Percentiles rank a stretch among this genome's conserved stretches.
Evolutionary conservation across 108 stramenopile genomes (phyloP).

Genomic region (Epipyxis sp.): DNA sequence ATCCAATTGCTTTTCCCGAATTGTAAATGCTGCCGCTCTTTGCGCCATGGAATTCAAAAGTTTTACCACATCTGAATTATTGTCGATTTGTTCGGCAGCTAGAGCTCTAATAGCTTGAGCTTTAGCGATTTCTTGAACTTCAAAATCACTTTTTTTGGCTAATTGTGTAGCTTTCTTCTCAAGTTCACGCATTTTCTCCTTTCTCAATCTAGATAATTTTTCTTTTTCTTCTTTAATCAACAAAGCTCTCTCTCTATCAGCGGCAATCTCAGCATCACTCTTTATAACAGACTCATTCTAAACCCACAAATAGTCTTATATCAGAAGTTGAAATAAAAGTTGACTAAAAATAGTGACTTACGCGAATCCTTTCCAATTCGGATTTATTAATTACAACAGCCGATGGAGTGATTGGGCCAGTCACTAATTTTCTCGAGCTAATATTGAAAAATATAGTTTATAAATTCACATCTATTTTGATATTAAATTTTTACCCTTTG

Average conservation of each 20-base stretch:
- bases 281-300: conserved; percentile 25
- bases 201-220: conserved; percentile 53
- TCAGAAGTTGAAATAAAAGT: not conserved
- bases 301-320: not conserved
- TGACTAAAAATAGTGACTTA: not conserved
- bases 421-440: not conserved
- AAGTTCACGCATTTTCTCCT: conserved; percentile 62
- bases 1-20: conserved; percentile 71
- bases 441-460: no score
- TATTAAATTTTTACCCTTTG: no score
- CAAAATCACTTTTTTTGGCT: conserved; percentile 48
- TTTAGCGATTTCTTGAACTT: conserved; percentile 51
- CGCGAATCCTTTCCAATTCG: not conserved
- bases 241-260: conserved; percentile 1
- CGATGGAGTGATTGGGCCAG: not conserved
- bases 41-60: conserved; percentile 62
- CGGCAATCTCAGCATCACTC: not conserved
- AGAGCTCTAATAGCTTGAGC: conserved; percentile 63
- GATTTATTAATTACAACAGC: not conserved
- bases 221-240: conserved; percentile 39
- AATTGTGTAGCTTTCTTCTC: conserved; percentile 62
- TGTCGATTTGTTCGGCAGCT: conserved; percentile 64
- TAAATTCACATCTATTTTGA: no score
- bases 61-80: conserved; percentile 68
- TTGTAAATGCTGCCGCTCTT: conserved; percentile 68